Evolutionary conservation across 257 asterid genomes (phyloP).

Genomic region (Solanum sitiens): DNA sequence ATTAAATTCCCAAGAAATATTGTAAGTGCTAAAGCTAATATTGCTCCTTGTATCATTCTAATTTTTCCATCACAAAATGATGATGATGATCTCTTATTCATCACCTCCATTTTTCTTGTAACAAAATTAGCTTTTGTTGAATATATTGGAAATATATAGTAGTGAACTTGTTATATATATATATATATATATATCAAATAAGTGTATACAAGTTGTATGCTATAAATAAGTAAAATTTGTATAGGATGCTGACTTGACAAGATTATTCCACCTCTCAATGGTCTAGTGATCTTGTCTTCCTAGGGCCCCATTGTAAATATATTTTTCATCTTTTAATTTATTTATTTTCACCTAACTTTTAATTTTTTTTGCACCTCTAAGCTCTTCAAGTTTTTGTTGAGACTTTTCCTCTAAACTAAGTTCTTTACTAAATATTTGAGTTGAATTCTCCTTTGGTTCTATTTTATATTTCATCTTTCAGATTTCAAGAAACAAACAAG

Average conservation of each 20-base stretch:
- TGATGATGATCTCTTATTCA: not conserved
- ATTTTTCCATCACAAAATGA: conserved; percentile 5
- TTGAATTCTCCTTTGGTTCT: too few relatives aligned
- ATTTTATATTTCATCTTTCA: too few relatives aligned
- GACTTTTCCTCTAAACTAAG: not conserved
- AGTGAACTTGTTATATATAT: not conserved
- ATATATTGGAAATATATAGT: not conserved
- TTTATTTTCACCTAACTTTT: not conserved
- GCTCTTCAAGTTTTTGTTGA: not conserved
- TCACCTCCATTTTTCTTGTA: not conserved
- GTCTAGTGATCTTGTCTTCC: conserved; percentile 21
- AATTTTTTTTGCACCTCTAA: too few relatives aligned
- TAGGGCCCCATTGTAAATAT: not conserved
- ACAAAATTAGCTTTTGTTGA: not conserved
- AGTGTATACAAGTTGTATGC: not conserved
- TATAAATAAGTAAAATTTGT: not conserved
- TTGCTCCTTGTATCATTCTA: conserved; percentile 36
- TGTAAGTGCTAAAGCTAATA: conserved; percentile 41
- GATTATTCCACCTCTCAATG: conserved; percentile 29
- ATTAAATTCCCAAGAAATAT: conserved; percentile 83
- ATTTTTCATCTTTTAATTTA: not conserved
- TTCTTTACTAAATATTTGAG: not conserved
- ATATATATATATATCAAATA: not conserved
- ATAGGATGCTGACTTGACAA: conserved; percentile 19
- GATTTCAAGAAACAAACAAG: too few relatives aligned